Base-by-base conservation (phyloP, 2,329 filamentous ascomycete genomes). In the Endothia cerciana region DNA sequence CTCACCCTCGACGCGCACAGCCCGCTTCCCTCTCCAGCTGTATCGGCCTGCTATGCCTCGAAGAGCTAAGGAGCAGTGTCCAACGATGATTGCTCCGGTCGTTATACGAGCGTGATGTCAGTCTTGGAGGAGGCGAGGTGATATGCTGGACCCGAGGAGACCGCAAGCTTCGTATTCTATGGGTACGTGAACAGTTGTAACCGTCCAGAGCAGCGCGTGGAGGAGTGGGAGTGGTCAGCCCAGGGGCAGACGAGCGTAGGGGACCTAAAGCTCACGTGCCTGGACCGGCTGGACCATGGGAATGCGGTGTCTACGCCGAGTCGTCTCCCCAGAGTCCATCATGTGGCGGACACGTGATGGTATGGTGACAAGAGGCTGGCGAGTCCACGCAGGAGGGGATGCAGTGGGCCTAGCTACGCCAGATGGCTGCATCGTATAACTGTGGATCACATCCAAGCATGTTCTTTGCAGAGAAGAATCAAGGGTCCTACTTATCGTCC, bases 191-290 rank as follows among this genome's bases (percentile, higher is more conserved):
- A 55, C 19, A 30, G 22, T 5, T 22, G 33, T 33, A 45, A 64
- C 28, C 40, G 25, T 5, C 11, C 25, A 38, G 45, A 64, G 38
- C 45, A 55, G 63, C 47, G 38, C 36, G 11, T n/a, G 43, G 36
- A 60, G 33, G 28, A 36, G 25, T 40, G 45, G 45, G 49, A 25
- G 56, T 28, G 25, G 7, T 41, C 47, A 45, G 38, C 40, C 41
- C 19, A 25, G 10, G 64, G 63, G 1, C 72, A 72, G 72, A 71
- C 70, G n/a, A 72, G 73, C 4, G 60, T 60, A 40, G 41, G 61
- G 51, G 61, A 63, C 38, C 25, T 58, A 30, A 49, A 63, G 51
- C 51, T 63, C 51, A 17, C 47, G n/a, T 57, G 56, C 61, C 51
- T 63, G 1, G 61, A 63, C 33, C 51, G 51, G 11, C 61, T 57